Conservation (phyloP, 371 early-diverging fungal species). For the Funneliformis caledonium region DNA sequence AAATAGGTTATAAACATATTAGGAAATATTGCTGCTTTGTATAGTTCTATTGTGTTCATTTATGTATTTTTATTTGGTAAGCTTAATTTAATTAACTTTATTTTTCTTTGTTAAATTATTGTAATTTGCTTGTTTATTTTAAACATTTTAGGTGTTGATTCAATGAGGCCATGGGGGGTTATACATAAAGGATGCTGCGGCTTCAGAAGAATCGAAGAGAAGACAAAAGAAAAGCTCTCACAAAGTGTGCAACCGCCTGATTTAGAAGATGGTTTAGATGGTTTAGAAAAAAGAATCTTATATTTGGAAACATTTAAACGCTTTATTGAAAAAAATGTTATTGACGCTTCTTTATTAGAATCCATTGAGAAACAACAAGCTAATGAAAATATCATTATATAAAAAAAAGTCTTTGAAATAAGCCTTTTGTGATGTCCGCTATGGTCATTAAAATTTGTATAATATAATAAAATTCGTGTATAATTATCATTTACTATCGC, state of each 20-base stretch:
- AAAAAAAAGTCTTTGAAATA: too few species aligned
- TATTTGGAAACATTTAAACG: not conserved
- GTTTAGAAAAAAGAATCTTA: not conserved
- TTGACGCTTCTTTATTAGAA: not conserved
- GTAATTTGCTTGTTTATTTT: not conserved
- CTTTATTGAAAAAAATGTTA: not conserved
- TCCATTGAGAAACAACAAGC: too few species aligned
- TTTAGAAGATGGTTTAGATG: not conserved
- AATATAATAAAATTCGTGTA: too few species aligned
- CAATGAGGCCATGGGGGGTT: constrained; percentile 21
- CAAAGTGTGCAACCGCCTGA: not conserved
- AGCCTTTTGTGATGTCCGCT: too few species aligned
- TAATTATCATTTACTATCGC: too few species aligned
- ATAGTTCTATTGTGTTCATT: constrained; percentile 1
- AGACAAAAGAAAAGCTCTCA: not conserved
- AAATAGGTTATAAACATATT: constrained; percentile 12
- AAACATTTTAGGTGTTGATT: constrained; percentile 15
- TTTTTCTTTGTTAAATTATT: constrained; percentile 9
- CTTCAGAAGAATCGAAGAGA: not conserved
- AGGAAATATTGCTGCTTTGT: not conserved
- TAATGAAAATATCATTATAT: too few species aligned
- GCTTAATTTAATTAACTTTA: not conserved
- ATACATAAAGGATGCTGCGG: constrained; percentile 21
- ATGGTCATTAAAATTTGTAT: too few species aligned
- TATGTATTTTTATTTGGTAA: constrained; percentile 15